Base-by-base conservation (phyloP, 2,329 filamentous ascomycete genomes). In the Venturia oleaginea region DNA sequence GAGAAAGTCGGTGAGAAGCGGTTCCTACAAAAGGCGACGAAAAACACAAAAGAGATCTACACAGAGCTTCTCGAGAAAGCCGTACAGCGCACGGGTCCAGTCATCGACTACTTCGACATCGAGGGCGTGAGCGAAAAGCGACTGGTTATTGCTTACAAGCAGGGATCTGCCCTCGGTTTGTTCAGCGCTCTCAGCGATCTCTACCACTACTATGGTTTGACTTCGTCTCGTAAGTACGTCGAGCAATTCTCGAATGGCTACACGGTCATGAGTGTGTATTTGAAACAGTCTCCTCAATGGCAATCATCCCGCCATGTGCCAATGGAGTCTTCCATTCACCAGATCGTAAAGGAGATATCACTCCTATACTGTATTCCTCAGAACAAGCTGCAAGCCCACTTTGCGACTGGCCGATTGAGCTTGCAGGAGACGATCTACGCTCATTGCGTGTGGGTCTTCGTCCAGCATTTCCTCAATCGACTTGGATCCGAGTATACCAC, bases 281-380 rank as follows among this genome's bases (percentile, higher is more conserved):
- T 99, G 66, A 88, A 89, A 69, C 76, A 82, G 30, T 78, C 84
- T 43, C 77, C 83, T n/a, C 70, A 68, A 30, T 64, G 68, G 27
- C 68, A 68, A 51, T 78, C 79, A 11, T 74, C 77, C 67, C 83
- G 81, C 68, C 80, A 84, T 73, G 92, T 93, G 46, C 88, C 92
- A 0, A 91, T 97, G 69, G 91, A 97, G 72, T 89, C 93, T 70
- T 94, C 93, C 2, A 96, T 99, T 69, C 91, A 97, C 78, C 94
- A 99, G 78, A 97, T 99, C 80, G 96, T 94, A 80, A 97, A 97
- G 83, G 94, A 99, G 77, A 88, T 96, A 61, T 97, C 94, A 1
- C 84, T 99, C 65, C 83, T 99, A 22, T 99, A 97, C 85, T 99
- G 94, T 76, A 89, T 99, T 69, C 94, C 94, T 17, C 93, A 96